Base-by-base conservation (phyloP, 768 basidiomycete species). In the Hydnomerulius pinastri region DNA sequence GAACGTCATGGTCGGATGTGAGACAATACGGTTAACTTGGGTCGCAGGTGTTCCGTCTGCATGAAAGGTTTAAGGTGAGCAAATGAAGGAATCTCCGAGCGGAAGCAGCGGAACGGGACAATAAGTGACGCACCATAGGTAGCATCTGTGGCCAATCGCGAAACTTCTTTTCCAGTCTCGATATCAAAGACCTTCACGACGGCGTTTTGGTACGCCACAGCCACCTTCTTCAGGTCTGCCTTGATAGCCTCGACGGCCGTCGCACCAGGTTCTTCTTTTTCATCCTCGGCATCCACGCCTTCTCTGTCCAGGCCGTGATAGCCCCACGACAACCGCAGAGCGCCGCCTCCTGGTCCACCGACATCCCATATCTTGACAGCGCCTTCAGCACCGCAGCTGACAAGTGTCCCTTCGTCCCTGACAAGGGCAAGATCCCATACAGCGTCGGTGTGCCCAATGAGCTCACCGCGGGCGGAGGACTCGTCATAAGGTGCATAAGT, bases 391-490 rank as follows among this genome's bases (percentile, higher is more conserved):
- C 90, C 87, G 65, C 90, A 92, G 57, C 89, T 91, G 48, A 96
- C 90, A 35, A 98, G 77, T 7, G 87, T 85, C 50, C 81, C 83
- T 66, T 92, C 89, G 54, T 90, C 87, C 47, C 90, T 79, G 23
- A 92, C 81, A 18, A 96, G 80, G 9, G 90, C 87, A 43, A 98
- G 74, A 64, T 94, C 97, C 97, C 97, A 99, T 21, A 98, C 89
- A 5, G 92, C 92, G 65, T 99, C 95, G 4, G 92, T 92, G 66
- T 97, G 92, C 4, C 95, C 93, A 25, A 95, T 84, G 24, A 98
- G 78, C 56, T 88, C 85, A 28, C 87, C 87, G 30, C 88, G 79
- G 24, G 83, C 78, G 4, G 86, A 79, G 0, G 83, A 84, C 42
- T 89, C 80, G 59, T 98, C 94, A 66, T 90, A 93, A 0, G 93